Base-by-base conservation (phyloP, 2,329 filamentous ascomycete species). In the Lomentospora prolificans region DNA sequence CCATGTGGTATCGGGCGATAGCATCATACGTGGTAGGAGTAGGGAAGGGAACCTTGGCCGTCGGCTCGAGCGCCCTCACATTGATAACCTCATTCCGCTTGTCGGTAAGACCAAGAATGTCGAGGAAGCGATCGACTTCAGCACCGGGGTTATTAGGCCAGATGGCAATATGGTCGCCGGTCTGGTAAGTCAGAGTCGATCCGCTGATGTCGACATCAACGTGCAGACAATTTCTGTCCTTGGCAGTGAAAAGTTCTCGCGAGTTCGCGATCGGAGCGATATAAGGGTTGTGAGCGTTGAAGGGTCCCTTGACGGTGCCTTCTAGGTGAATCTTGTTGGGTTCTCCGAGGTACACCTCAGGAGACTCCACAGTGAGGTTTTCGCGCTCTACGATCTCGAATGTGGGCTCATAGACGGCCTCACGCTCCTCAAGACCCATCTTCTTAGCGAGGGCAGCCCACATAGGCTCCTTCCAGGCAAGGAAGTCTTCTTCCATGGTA, bases 391-490 rank as follows among this genome's bases (percentile, higher is more conserved):
- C 81, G 63, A 99, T 85, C 63, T 82, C 84, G 68, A 96, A 96
- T 57, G 91, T 84, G 52, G 94, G 90, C 70, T 99, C 95, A 70
- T 97, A 99, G 58, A 95, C 85, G 59, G 91, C 89, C 69, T 99
- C 95, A 58, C 94, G 90, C 74, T 99, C 94, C 72, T 97, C 88
- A 56, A 99, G 76, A 55, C 82, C 82, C 86, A 99, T 89, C 67
- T 89, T 84, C 61, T 89, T 81, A 24, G 87, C 79, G 55, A 99
- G 78, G 58, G 87, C 88, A 64, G 81, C 77, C 94, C 95, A 99
- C 94, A 99, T 99, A 59, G 91, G 91, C 66, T 99, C 94, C 75
- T 99, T 99, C 94, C 94, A 99, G 61, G 92, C 89, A 65, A 99
- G 75, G 71, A 97, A 99, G 66, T 99, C 95, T 74, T 99, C 95